These are phyloP conservation scores for Ulvella scutata DNA, from an alignment of 139 green algal species.

Conservation along the genomic window DNA sequence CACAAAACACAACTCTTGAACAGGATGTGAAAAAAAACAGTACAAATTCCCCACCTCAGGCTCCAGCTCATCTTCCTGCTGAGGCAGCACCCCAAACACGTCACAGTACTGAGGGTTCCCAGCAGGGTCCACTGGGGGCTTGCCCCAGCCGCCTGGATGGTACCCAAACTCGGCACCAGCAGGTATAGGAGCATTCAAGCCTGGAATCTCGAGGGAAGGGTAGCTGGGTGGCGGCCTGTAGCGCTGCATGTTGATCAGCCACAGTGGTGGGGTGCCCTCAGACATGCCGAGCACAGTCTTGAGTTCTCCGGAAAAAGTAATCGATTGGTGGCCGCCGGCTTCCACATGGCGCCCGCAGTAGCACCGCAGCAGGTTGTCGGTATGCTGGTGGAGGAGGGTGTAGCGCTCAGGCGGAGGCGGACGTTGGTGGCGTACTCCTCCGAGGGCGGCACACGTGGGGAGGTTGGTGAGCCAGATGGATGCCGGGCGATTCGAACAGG, in stretches of 20 bases:
- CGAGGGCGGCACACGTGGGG: too few relatives aligned
- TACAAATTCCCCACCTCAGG: too few relatives aligned
- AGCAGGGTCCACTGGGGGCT: slow-evolving; percentile 85
- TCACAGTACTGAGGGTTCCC: slow-evolving; percentile 91
- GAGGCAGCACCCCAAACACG: slow-evolving; percentile 67
- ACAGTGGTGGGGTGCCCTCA: slow-evolving; percentile 66
- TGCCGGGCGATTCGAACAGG: too few relatives aligned
- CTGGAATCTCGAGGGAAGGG: slow-evolving; percentile 64
- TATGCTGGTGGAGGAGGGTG: too few relatives aligned
- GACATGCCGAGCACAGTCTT: slow-evolving; percentile 72
- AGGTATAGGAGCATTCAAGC: slow-evolving; percentile 92
- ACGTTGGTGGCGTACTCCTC: too few relatives aligned
- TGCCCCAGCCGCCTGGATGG: slow-evolving; percentile 87
- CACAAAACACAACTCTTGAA: too few relatives aligned
- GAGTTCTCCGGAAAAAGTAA: slow-evolving; percentile 54
- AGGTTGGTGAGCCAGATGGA: too few relatives aligned
- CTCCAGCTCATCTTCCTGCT: neutral
- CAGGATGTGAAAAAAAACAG: too few relatives aligned
- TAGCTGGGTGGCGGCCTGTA: slow-evolving; percentile 95
- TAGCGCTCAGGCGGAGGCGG: too few relatives aligned
- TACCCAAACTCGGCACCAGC: slow-evolving; percentile 68
- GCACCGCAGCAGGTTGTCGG: too few relatives aligned
- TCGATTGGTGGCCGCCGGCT: too few relatives aligned
- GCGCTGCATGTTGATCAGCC: slow-evolving; percentile 96
- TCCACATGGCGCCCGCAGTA: too few relatives aligned